These are phyloP conservation scores for Exophiala viscosa DNA, from an alignment of 2,329 filamentous ascomycete genomes.

Conservation along the genomic window DNA sequence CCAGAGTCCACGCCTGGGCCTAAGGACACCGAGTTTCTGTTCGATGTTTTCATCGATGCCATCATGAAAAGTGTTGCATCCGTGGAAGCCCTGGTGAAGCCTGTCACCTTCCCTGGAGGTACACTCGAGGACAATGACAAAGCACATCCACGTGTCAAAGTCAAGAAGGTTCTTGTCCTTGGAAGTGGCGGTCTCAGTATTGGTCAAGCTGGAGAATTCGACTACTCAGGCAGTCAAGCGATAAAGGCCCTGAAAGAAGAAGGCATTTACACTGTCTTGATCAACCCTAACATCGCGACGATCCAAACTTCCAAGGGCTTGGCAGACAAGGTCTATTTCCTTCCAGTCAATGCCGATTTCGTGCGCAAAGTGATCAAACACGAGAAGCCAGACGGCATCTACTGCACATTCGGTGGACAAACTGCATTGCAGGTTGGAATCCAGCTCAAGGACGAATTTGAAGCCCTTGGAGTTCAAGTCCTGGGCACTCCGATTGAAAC, in stretches of 20 bases:
- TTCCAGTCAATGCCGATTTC: slow-evolving; percentile 94
- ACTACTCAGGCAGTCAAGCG: slow-evolving; percentile 96
- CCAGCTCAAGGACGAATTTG: slow-evolving; percentile 95
- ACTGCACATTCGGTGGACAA: slow-evolving; percentile 95
- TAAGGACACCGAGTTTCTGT: slow-evolving; percentile 91
- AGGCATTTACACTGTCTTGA: slow-evolving; percentile 94
- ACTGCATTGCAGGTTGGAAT: slow-evolving; percentile 96
- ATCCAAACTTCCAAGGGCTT: slow-evolving; percentile 98
- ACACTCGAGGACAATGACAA: slow-evolving; percentile 73
- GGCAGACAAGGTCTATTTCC: slow-evolving; percentile 97
- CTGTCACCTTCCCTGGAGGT: slow-evolving; percentile 85
- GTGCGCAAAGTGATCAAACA: slow-evolving; percentile 96
- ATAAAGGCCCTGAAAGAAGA: slow-evolving; percentile 98
- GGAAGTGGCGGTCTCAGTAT: slow-evolving; percentile 95
- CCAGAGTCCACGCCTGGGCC: slow-evolving; percentile 95
- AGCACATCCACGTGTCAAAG: slow-evolving; percentile 71
- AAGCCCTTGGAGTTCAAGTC: slow-evolving; percentile 85
- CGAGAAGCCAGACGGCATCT: slow-evolving; percentile 93
- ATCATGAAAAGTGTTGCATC: slow-evolving; percentile 70
- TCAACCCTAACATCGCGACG: slow-evolving; percentile 98
- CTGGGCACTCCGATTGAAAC: slow-evolving; percentile 95
- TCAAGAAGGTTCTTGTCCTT: slow-evolving; percentile 92
- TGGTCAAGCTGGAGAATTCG: slow-evolving; percentile 96
- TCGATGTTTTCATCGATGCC: slow-evolving; percentile 91
- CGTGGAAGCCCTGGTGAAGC: slow-evolving; percentile 61